Evolutionary conservation across 2,329 filamentous ascomycete species (phyloP).

Genomic region (Neurospora sp.): DNA sequence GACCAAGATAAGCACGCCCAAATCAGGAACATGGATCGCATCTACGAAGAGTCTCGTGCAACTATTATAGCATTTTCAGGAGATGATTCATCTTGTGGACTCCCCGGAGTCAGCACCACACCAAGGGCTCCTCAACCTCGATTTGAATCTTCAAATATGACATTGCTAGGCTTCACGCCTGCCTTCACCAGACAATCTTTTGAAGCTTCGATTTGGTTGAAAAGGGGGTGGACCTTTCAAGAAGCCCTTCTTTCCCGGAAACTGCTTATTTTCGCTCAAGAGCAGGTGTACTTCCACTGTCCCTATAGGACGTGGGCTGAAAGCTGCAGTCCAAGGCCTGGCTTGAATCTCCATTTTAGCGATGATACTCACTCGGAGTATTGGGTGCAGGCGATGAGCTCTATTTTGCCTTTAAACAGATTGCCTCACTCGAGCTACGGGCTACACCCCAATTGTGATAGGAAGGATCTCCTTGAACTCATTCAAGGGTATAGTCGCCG

Average conservation of each 20-base stretch:
- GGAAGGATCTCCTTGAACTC: rapidly evolving
- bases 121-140: neutral
- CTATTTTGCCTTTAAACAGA: no score
- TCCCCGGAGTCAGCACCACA: neutral
- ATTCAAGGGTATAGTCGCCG: rapidly evolving
- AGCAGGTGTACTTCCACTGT: neutral
- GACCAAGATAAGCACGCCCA: slow-evolving; percentile 5
- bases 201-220: neutral
- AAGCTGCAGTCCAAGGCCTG: neutral
- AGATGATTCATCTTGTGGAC: neutral
- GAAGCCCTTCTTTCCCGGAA: slow-evolving; percentile 12
- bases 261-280: slow-evolving; percentile 4
- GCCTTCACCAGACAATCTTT: rapidly evolving
- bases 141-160: neutral
- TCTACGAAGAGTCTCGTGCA: slow-evolving; percentile 4
- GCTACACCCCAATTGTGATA: rapidly evolving
- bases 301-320: neutral
- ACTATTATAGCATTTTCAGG: slow-evolving; percentile 8
- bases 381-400: no score
- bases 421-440: neutral
- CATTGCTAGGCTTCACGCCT: neutral
- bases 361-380: no score
- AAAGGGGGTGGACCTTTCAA: slow-evolving; percentile 15
- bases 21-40: slow-evolving; percentile 6
- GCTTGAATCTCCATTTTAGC: no score